These are phyloP conservation scores for Clonostachys rhizophaga DNA, from an alignment of 2,329 filamentous ascomycete genomes.

Conservation along the genomic window DNA sequence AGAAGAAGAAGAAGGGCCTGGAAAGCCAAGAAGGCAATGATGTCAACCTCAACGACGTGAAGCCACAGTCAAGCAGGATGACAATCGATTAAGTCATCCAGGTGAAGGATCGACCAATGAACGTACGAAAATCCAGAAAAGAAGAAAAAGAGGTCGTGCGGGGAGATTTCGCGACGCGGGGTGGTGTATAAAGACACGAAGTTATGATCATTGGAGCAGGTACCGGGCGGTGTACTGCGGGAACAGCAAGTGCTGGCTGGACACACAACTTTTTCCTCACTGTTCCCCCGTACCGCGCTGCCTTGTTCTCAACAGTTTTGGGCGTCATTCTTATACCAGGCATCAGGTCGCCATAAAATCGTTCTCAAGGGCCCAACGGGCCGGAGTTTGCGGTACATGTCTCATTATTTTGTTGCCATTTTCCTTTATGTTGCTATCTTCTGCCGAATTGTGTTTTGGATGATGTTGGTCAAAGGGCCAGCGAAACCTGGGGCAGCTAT, in stretches of 20 bases:
- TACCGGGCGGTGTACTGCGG: too few relatives aligned
- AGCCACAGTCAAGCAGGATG: slow-evolving; percentile 53
- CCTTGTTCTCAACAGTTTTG: slow-evolving; percentile 10
- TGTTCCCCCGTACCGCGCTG: slow-evolving; percentile 15
- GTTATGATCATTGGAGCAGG: slow-evolving; percentile 17
- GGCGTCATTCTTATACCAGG: slow-evolving; percentile 5
- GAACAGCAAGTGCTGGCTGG: not conserved
- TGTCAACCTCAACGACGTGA: slow-evolving; percentile 52
- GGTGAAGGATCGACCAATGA: not conserved
- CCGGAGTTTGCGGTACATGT: too few relatives aligned
- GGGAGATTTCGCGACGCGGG: not conserved
- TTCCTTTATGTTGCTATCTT: too few relatives aligned
- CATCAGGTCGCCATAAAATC: too few relatives aligned
- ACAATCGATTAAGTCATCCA: slow-evolving; percentile 49
- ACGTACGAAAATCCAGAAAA: not conserved
- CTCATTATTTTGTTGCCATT: too few relatives aligned
- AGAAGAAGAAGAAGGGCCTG: slow-evolving; percentile 31
- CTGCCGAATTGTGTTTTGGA: too few relatives aligned
- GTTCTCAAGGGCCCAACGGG: too few relatives aligned
- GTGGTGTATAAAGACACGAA: slow-evolving; percentile 27
- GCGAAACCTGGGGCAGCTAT: too few relatives aligned
- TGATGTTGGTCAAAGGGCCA: too few relatives aligned
- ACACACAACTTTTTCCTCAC: slow-evolving; percentile 1
- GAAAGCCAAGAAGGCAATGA: slow-evolving; percentile 54
- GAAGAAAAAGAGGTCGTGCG: not conserved